Percentiles rank a stretch among this genome's conserved stretches.
These are phyloP conservation scores for Noccaea caerulescens DNA, from an alignment of 345 rosid genomes.

Conservation along the genomic window DNA sequence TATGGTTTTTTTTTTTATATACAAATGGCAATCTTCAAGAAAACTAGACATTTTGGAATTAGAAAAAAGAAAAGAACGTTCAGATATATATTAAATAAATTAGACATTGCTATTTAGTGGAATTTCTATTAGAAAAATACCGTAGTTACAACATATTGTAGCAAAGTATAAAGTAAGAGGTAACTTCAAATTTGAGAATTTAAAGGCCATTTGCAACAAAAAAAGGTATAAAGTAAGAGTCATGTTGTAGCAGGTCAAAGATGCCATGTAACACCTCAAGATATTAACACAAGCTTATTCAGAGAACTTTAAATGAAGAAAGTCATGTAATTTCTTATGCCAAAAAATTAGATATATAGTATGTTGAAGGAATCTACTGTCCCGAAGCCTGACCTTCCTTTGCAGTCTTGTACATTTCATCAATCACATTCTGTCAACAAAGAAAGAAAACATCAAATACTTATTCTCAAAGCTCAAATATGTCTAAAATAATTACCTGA, in stretches of 20 bases:
- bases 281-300: conserved; percentile 24
- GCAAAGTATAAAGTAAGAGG: not conserved
- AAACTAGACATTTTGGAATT: too few species aligned
- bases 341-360: not conserved
- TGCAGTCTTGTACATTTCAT: conserved; percentile 43
- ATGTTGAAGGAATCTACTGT: conserved; percentile 24
- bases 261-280: conserved; percentile 23
- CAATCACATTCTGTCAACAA: conserved; percentile 37
- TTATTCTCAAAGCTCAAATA: not conserved
- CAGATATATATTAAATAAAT: too few species aligned
- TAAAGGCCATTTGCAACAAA: too few species aligned
- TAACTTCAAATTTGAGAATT: too few species aligned
- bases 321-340: not conserved
- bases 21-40: too few species aligned
- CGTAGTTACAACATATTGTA: too few species aligned
- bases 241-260: conserved; percentile 21
- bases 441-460: too few species aligned
- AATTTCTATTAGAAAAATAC: too few species aligned
- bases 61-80: too few species aligned
- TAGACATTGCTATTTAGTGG: too few species aligned
- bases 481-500: conserved; percentile 48
- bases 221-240: not conserved
- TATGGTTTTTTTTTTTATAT: too few species aligned
- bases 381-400: conserved; percentile 35
- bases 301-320: not conserved